Conservation (phyloP, 805 yeast species). For the Wickerhamomyces rabaulensis region DNA sequence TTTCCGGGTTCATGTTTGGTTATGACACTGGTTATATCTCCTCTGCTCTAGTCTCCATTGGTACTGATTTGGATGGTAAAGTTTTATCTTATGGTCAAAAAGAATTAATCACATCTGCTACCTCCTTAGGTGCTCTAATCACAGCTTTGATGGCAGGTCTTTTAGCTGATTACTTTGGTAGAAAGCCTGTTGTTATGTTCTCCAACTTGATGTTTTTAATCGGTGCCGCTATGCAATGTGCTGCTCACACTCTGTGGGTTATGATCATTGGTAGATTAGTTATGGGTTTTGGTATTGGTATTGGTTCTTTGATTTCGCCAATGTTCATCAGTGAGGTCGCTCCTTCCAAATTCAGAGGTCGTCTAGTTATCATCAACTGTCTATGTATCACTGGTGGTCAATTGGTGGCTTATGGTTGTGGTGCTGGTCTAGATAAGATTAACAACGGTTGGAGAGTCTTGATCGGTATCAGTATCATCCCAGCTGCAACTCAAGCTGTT, state of each 20-base stretch:
- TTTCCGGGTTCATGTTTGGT: constrained; percentile 96
- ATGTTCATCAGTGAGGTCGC: constrained; percentile 88
- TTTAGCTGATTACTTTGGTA: constrained; percentile 76
- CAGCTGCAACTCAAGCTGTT: constrained; percentile 71
- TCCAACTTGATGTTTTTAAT: constrained; percentile 78
- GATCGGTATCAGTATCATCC: constrained; percentile 87
- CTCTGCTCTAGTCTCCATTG: constrained; percentile 82
- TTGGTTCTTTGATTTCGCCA: constrained; percentile 90
- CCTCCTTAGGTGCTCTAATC: constrained; percentile 87
- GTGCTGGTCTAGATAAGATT: constrained; percentile 75
- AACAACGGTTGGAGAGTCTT: constrained; percentile 88
- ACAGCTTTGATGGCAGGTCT: constrained; percentile 78
- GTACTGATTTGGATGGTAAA: constrained; percentile 62
- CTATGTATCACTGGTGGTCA: constrained; percentile 94
- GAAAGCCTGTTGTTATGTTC: constrained; percentile 77
- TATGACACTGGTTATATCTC: constrained; percentile 97
- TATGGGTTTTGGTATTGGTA: constrained; percentile 96
- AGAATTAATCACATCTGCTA: constrained; percentile 89
- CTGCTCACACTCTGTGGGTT: constrained; percentile 76
- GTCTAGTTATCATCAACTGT: constrained; percentile 83
- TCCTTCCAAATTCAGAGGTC: constrained; percentile 86
- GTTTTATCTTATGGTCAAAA: constrained; percentile 69
- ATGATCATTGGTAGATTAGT: constrained; percentile 90
- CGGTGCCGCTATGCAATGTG: constrained; percentile 84
- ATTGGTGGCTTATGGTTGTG: constrained; percentile 87